Base-by-base conservation (phyloP, 768 basidiomycete genomes). In the button mushroom (Agaricus bisporus) region DNA sequence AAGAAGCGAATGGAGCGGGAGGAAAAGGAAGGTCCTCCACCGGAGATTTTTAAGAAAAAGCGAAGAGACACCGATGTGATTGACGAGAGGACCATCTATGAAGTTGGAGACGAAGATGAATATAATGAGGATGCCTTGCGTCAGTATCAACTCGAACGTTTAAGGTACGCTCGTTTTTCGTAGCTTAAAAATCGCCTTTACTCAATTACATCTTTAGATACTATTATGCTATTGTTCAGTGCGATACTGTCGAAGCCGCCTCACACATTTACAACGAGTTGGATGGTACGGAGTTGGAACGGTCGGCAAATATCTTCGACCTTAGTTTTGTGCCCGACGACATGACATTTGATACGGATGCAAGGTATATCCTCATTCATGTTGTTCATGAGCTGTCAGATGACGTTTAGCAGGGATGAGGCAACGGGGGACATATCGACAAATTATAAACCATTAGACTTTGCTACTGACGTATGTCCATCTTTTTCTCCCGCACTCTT, bases 261-360 rank as follows among this genome's bases (percentile, higher is more conserved):
- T 73, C 79, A 2, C 85, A 93, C 63, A 82, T 95, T 28, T 88
- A 87, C 63, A 69, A 77, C 29, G 94, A 98, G 65, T 78, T 98
- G 22, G 90, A 98, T 59, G 94, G 93, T 14, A 91, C 95, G 2
- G 97, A 99, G 66, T 80, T 98, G 14, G 97, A 98, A 67, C 84
- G 93, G 28, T 97, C 95, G 1, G 95, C 97, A 3, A 99, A 99
- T 65, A 80, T 98, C 6, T 87, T 99, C 56, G 91, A 99, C 64
- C 70, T 99, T 32, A 97, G 95, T 66, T 98, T 88, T 67, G 92
- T 95, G 10, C 91, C 93, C 0, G 84, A 93, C 28, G 86, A 78
- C 20, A 94, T 95, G 92, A 73, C 73, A 2, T 97, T 98, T 61
- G 88, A 87, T 17, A 80, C 81, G 14, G 83, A 88, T 54, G 80